Evolutionary conservation across 257 asterid species (phyloP), one percentile per base, ranked within the genome.

Genomic region (Przewalskia tangutica): DNA sequence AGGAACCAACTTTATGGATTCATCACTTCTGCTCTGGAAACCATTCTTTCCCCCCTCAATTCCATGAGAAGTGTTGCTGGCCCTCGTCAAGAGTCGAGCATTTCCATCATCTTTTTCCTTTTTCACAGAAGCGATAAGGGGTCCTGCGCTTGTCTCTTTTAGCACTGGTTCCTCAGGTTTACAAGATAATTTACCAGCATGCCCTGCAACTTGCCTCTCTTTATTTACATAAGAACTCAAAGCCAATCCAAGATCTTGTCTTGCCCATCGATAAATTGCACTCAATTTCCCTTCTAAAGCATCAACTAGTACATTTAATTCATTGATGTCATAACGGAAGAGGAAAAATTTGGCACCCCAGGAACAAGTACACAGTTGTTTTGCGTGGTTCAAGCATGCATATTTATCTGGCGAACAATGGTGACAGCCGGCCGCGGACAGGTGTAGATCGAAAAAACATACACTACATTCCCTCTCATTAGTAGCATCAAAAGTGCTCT

Each of bases 381-480:
- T 94, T 70, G 98, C 99, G 89, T 94, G 99, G 90, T 89, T 91
- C 90, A 95, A 88, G 92, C 99, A 95, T 70, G 99, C 99, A 78
- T 94, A 95, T 87, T 91, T 94, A 84, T 85, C 90, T 18, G 99
- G 99, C 81, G 99, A 95, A 87, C 99, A 95, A 81, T 88, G 87
- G 89, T 94, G 98, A 89, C 99, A 95, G 77, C 99, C 98, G n/a
- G 97, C 95, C 40, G 98, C 99, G 80, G 99, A 95, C 81, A 95
- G 87, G 86, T 95, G 99, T 90, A 95, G 91, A 89, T 95, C 98
- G 75, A 95, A 95, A 55, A 91, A 83, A 91, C 99, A 94, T 60
- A 92, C 91, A 48, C 94, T 91, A 88, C 99, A 95, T 89, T 95
- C 99, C 90, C 97, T 90, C 93, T 95, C 99, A 85, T 91, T 91